Base-by-base conservation (phyloP, 2,329 filamentous ascomycete species). In the Pseudopyrenochaeta lycopersici region DNA sequence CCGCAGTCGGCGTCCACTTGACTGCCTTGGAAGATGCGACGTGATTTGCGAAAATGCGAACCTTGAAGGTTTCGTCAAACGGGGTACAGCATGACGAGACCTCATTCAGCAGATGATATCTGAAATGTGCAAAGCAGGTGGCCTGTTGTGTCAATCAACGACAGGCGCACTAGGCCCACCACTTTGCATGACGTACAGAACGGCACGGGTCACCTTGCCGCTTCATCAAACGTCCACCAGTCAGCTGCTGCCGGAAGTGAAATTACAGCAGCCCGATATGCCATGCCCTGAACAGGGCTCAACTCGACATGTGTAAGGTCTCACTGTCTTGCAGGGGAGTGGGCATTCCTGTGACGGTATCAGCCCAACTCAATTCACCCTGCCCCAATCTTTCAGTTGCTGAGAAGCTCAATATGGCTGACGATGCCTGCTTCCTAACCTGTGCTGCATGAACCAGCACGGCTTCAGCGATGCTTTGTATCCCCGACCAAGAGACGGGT, bases 141-240 rank as follows among this genome's bases (percentile, higher is more conserved):
- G 45, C 29, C 56, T 54, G 45, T 40, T 30, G 52, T 53, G 49
- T 54, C 54, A 33, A 46, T 40, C 45, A 30, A 33, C 46, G 12
- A 45, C 45, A 52, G 49, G 39, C 45, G 47, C 40, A 48, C 52
- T 18, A 15, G 31, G 17, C 20, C n/a, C 6, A 6, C 32, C 12
- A 46, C 49, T 41, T n/a, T 32, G 54, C 54, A 64, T 64, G 61
- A 64, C 61, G 66, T 59, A 67, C 60, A 56, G 56, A 52, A 55
- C 54, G 54, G 56, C 57, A 55, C 41, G 29, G 23, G 53, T 56
- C 58, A 36, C 38, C 30, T 42, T 23, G 36, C 52, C 31, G 41
- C 46, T 52, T 40, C 38, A 48, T 36, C 47, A 32, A 45, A 44
- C 32, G 35, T 54, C 53, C 49, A 61, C 63, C 61, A 67, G 45